These are phyloP conservation scores for Dovyalis caffra DNA, from an alignment of 345 rosid species.

Conservation along the genomic window DNA sequence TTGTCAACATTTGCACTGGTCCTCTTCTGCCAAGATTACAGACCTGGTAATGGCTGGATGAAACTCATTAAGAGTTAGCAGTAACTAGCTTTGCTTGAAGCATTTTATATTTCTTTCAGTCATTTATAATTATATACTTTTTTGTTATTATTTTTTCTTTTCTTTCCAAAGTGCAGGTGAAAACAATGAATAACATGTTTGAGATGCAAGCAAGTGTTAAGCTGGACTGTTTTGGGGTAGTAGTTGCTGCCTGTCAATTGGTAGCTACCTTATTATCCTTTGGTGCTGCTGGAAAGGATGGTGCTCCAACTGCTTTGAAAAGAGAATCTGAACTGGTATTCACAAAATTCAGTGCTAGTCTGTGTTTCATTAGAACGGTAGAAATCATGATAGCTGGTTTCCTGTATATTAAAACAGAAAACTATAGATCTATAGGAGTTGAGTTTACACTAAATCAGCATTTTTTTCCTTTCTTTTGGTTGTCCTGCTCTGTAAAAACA, in stretches of 20 bases:
- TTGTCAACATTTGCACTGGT: conserved; percentile 54
- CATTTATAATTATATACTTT: conserved; percentile 2
- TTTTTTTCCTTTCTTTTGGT: too few species aligned
- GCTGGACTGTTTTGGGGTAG: conserved; percentile 60
- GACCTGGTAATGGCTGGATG: conserved; percentile 51
- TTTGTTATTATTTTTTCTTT: conserved; percentile 7
- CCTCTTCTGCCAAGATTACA: conserved; percentile 48
- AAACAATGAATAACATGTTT: conserved; percentile 49
- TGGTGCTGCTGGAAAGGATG: conserved; percentile 27
- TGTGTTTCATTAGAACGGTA: neutral
- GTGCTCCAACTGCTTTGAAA: conserved; percentile 30
- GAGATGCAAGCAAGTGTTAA: conserved; percentile 47
- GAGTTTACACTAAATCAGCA: too few species aligned
- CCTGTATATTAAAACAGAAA: neutral
- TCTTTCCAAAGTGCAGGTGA: conserved; percentile 46
- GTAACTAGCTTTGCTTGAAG: conserved; percentile 7
- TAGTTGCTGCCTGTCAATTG: conserved; percentile 53
- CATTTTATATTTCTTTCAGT: neutral
- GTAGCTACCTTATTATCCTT: conserved; percentile 41
- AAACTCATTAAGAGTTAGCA: conserved; percentile 10
- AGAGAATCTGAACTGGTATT: conserved; percentile 60
- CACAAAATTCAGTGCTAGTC: neutral
- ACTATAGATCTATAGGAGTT: too few species aligned
- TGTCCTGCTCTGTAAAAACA: too few species aligned
- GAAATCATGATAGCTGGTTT: neutral